A percentile compares a stretch with the other conserved stretches of the same genome.
phyloP scores from a whole-genome alignment of 768 basidiomycete genomes.

The Boletus reticuloceps region DNA sequence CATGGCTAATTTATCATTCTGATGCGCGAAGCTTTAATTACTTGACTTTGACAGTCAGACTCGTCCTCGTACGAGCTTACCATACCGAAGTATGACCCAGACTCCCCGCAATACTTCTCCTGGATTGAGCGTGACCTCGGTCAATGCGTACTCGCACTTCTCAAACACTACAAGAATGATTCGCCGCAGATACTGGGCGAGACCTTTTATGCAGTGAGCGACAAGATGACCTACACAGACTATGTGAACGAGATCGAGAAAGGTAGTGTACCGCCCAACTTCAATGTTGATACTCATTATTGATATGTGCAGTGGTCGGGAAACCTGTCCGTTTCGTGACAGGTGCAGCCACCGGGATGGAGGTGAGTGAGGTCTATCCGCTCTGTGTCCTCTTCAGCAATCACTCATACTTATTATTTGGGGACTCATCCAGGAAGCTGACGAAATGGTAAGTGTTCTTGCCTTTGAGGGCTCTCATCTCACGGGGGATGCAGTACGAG shows the following conservation, averaged over 20 bases:
- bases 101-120: conserved; percentile 17
- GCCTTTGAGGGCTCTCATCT: neutral
- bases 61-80: conserved; percentile 16
- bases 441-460: conserved; percentile 22
- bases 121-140: conserved; percentile 27
- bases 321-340: conserved; percentile 27
- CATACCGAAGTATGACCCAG: conserved; percentile 18
- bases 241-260: conserved; percentile 14
- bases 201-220: conserved; percentile 27
- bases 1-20: neutral
- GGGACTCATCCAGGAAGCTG: conserved; percentile 13
- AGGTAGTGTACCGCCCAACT: conserved; percentile 3
- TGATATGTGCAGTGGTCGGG: conserved; percentile 15
- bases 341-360: conserved; percentile 9
- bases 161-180: conserved; percentile 23
- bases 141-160: conserved; percentile 19
- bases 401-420: neutral
- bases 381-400: neutral
- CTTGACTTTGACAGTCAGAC: conserved; percentile 7
- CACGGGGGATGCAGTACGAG: conserved; percentile 12
- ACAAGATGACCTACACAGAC: conserved; percentile 16
- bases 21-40: neutral
- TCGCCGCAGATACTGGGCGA: conserved; percentile 15
- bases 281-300: neutral
- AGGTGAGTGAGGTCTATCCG: conserved; percentile 7